Conservation (phyloP, 179 eudicot genomes). For the Monotropa hypopitys region DNA sequence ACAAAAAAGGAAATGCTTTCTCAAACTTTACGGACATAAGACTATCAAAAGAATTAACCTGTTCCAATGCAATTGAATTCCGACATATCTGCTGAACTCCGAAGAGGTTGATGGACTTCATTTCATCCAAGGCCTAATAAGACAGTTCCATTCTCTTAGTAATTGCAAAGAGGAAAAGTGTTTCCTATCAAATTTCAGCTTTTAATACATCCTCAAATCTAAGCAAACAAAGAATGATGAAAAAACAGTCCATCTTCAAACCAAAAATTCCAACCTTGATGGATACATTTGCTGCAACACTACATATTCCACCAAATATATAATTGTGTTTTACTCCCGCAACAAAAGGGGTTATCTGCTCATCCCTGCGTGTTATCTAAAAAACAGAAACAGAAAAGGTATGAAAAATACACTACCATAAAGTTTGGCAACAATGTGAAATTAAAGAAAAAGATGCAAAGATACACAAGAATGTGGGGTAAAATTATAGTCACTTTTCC, state of each 20-base stretch:
- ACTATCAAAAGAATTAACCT: slow-evolving; percentile 32
- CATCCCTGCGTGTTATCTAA: slow-evolving; percentile 90
- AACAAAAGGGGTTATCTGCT: slow-evolving; percentile 84
- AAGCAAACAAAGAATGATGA: neutral
- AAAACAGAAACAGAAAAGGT: slow-evolving; percentile 8
- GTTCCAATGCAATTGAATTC: slow-evolving; percentile 92
- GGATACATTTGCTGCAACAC: slow-evolving; percentile 69
- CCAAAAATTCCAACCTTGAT: slow-evolving; percentile 46
- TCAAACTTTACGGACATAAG: neutral
- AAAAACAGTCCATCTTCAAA: neutral
- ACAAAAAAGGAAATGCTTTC: neutral
- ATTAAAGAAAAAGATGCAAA: neutral
- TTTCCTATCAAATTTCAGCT: neutral
- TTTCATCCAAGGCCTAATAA: slow-evolving; percentile 75
- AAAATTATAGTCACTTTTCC: neutral
- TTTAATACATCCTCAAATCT: neutral
- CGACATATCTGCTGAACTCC: slow-evolving; percentile 99
- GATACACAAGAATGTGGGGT: neutral
- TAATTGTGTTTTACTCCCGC: slow-evolving; percentile 64
- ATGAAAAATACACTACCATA: neutral
- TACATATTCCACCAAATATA: slow-evolving; percentile 90
- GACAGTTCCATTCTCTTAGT: neutral
- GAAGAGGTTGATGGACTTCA: slow-evolving; percentile 81
- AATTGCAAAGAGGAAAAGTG: neutral
- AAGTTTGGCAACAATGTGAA: neutral